These are phyloP conservation scores for Calonectria ilicicola DNA, from an alignment of 2,329 filamentous ascomycete species.

Conservation along the genomic window DNA sequence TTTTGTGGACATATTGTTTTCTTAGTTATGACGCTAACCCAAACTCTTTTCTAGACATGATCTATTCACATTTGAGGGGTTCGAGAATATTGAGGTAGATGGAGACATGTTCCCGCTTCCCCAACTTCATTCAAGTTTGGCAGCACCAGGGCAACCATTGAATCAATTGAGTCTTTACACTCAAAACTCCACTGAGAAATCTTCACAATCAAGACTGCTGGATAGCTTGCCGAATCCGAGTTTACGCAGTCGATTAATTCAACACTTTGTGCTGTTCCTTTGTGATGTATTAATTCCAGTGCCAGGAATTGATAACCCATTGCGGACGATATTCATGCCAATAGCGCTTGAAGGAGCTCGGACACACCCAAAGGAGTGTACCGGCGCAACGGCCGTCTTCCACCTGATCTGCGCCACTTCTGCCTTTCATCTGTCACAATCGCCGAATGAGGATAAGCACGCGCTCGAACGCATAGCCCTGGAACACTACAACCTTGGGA, in stretches of 20 bases:
- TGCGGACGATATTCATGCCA: not conserved
- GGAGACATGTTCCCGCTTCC: not conserved
- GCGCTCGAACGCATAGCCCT: not conserved
- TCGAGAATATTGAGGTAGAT: not conserved
- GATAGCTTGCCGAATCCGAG: not conserved
- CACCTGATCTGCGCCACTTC: not conserved
- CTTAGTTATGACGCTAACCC: not conserved
- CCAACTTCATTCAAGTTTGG: not conserved
- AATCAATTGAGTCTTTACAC: not conserved
- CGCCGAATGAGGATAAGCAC: not conserved
- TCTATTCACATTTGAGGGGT: not conserved
- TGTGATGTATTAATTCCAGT: not conserved
- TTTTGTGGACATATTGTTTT: too few relatives aligned
- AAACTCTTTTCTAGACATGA: not conserved
- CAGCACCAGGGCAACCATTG: not conserved
- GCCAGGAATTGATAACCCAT: not conserved
- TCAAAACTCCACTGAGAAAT: not conserved
- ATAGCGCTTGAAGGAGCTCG: not conserved
- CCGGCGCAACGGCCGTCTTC: not conserved
- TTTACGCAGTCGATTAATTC: not conserved
- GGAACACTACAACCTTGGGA: conserved; percentile 1
- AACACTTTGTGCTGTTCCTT: not conserved
- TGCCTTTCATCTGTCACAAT: not conserved
- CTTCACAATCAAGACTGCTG: not conserved
- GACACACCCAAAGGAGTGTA: not conserved